Conservation (phyloP, 768 basidiomycete species). For the Leccinum olivaceopallidum region DNA sequence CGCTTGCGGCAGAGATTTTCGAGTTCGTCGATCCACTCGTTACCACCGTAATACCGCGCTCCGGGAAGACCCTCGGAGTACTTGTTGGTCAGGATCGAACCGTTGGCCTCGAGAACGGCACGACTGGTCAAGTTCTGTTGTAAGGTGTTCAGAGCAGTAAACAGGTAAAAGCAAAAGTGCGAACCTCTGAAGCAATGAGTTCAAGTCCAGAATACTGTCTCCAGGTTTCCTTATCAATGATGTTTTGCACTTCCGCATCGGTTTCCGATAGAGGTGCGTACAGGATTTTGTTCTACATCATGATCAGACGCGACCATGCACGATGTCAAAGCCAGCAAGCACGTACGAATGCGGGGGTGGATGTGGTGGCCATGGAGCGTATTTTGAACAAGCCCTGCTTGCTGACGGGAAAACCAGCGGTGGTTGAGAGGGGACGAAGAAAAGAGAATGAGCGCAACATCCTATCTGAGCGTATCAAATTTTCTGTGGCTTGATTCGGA, state of each 20-base stretch:
- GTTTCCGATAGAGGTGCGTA: constrained; percentile 87
- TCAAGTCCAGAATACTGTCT: constrained; percentile 96
- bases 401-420: constrained; percentile 26
- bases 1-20: constrained; percentile 94
- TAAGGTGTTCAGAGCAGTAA: not conserved
- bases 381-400: constrained; percentile 12
- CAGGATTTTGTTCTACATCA: constrained; percentile 80
- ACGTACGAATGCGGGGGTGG: constrained; percentile 64
- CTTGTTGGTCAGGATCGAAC: constrained; percentile 98
- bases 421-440: constrained; percentile 26
- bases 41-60: constrained; percentile 96
- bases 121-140: constrained; percentile 90
- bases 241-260: constrained; percentile 94
- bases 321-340: not conserved
- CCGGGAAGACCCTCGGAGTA: constrained; percentile 99
- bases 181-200: constrained; percentile 97
- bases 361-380: constrained; percentile 60
- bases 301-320: not conserved
- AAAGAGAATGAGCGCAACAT: constrained; percentile 35
- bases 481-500: constrained; percentile 19
- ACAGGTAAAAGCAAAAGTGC: constrained; percentile 10
- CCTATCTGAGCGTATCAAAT: constrained; percentile 18
- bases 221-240: constrained; percentile 99
- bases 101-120: constrained; percentile 97
- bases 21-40: constrained; percentile 97